Evolutionary conservation across 306 rosid species (phyloP), one percentile per base, ranked within the genome.

Genomic region (Prunus fruticosa): DNA sequence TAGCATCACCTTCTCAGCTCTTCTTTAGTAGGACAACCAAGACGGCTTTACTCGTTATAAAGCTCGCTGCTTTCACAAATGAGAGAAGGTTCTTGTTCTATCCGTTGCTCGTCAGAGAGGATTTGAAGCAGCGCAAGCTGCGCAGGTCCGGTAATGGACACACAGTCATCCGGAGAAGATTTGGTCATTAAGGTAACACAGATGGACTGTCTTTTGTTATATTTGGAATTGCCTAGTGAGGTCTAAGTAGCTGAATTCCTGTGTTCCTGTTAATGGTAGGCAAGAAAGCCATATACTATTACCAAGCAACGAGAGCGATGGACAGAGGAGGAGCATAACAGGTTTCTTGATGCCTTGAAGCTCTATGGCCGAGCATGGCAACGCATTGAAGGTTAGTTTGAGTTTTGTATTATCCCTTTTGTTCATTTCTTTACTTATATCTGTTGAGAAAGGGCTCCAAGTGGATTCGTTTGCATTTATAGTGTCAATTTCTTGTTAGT

Each of bases 341-440:
- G 93, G 84, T 95, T 95, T 83, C 83, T 95, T 25, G 97, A 95
- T 86, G 99, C 97, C 65, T 76, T 95, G 82, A 95, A 95, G 87
- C 96, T 92, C 74, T 78, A 95, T 80, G 99, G 99, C 41, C 89
- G 99, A 86, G 96, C 99, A 78, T 95, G 99, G 99, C 99, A 90
- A 86, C 97, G 97, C 64, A 95, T 90, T 80, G 99, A 95, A 95
- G 99, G 99, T 89, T 30, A 49, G 19, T 28, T 50, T 63, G 49
- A 28, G 11, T 67, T 34, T 60, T 30, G 9, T 45, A 34, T 50
- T 18, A 13, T 54, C 50, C 19, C 56, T 74, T 47, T 69, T 67
- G 23, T 79, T 84, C 22, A 38, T 78, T 79, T 80, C 25, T 70
- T 65, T 64, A 62, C 52, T 43, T 73, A 60, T 69, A 30, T 38